Base-by-base conservation (phyloP, 306 rosid genomes). In the Corylus americana region DNA sequence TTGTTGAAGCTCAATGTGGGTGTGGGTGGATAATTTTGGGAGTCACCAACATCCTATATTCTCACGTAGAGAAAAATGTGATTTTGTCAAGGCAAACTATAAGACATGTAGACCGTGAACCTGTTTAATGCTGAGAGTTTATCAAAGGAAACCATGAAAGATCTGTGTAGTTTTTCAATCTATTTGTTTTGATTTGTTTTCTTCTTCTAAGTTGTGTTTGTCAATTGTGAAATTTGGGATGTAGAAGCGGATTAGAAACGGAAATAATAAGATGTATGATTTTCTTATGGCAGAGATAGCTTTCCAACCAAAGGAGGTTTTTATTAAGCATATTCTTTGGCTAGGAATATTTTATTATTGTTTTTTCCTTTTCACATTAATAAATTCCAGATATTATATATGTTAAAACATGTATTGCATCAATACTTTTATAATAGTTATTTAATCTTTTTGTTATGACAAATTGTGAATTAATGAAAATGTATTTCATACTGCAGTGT, bases 401-500 rank as follows among this genome's bases (percentile, higher is more conserved):
- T 63, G 70, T 37, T 6, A 49, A 64, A 17, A 64, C 13, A 14
- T 64, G 3, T 8, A 14, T 37, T 35, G 11, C 70, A 63, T 27
- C 62, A 55, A 0, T 20, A n/a, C 27, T n/a, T 55, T 55, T 37
- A 3, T 17, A 22, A 48, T 50, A 31, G 7, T 70, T 74, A 29
- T 29, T 70, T 44, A 11, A 42, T 22, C 75, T 31, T 74, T 66
- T n/a, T 39, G 10, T 74, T 78, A 54, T 74, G 5, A 20, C 47
- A n/a, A 64, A 59, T 50, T 39, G 11, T 57, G 72, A 82, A 31
- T 67, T 49, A 68, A 17, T 64, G 63, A 54, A 48, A 73, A 61
- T 63, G 42, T 39, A 14, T 42, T 39, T 62, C 48, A 50, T n/a
- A 35, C 62, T 31, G n/a, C 64, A 50, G 64, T 55, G 25, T 42